A percentile compares a stretch with the other conserved stretches of the same genome.
Evolutionary conservation across 192 early-diverging fungal genomes (phyloP).

Genomic region (Lunasporangiospora selenospora): DNA sequence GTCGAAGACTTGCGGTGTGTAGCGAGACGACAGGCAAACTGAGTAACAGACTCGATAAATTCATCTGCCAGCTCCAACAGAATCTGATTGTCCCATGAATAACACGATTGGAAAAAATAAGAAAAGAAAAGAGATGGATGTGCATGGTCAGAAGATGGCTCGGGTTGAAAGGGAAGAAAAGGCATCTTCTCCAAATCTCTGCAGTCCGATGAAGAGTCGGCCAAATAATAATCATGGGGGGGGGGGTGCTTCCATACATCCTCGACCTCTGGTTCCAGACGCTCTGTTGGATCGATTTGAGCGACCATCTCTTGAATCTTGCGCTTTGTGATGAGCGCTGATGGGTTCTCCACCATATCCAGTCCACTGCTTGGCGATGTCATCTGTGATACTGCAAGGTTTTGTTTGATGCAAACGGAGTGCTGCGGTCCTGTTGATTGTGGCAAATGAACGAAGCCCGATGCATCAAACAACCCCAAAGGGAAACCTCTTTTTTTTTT

Average conservation of each 20-base stretch:
- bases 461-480: too few relatives aligned
- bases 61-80: slow-evolving; percentile 86
- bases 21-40: slow-evolving; percentile 83
- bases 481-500: too few relatives aligned
- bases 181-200: not conserved
- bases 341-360: slow-evolving; percentile 41
- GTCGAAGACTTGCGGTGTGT: slow-evolving; percentile 82
- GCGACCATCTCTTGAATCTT: slow-evolving; percentile 88
- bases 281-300: slow-evolving; percentile 81
- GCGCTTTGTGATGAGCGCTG: slow-evolving; percentile 68
- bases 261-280: slow-evolving; percentile 84
- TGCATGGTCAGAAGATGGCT: not conserved
- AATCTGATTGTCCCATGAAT: slow-evolving; percentile 52
- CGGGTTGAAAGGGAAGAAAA: not conserved
- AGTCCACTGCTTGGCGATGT: slow-evolving; percentile 43
- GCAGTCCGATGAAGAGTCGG: not conserved
- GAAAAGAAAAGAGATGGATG: not conserved
- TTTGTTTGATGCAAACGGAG: too few relatives aligned
- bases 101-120: slow-evolving; percentile 9
- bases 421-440: not conserved
- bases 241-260: slow-evolving; percentile 58
- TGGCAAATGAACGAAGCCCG: too few relatives aligned
- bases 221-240: not conserved
- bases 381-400: too few relatives aligned
- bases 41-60: slow-evolving; percentile 85